Percentiles rank a stretch among this genome's conserved stretches.
phyloP scores from a whole-genome alignment of 352 stramenopile genomes.

The Phytopythium mirpurense region DNA sequence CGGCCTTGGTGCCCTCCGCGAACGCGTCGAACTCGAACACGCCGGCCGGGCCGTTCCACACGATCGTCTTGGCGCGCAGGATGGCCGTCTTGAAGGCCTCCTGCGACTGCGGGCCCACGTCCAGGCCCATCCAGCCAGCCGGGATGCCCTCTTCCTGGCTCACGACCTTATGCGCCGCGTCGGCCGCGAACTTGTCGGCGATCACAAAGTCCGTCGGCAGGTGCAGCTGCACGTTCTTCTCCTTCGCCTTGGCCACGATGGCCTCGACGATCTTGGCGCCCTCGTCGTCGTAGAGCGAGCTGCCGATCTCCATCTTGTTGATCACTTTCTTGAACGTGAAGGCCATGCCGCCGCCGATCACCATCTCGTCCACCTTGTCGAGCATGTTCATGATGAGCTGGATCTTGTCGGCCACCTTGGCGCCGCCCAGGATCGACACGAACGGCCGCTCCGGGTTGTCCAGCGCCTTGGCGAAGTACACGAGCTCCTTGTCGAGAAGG shows the following conservation, averaged over 20 bases:
- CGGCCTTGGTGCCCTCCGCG: slow-evolving; percentile 90
- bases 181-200: slow-evolving; percentile 95
- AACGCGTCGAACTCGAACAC: slow-evolving; percentile 99
- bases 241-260: slow-evolving; percentile 97
- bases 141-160: slow-evolving; percentile 78
- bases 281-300: slow-evolving; percentile 90
- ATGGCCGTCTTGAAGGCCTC: slow-evolving; percentile 27
- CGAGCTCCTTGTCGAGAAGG: slow-evolving; percentile 99
- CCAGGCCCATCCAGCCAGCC: slow-evolving; percentile 94
- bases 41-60: slow-evolving; percentile 99
- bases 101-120: slow-evolving; percentile 65
- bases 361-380: slow-evolving; percentile 98
- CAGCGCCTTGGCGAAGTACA: slow-evolving; percentile 99
- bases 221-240: slow-evolving; percentile 97
- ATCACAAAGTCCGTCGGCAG: slow-evolving; percentile 98
- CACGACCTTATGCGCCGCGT: slow-evolving; percentile 91
- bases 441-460: slow-evolving; percentile 95
- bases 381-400: slow-evolving; percentile 99
- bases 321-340: slow-evolving; percentile 99
- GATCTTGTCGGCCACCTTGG: slow-evolving; percentile 99
- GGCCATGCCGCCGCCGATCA: slow-evolving; percentile 99
- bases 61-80: slow-evolving; percentile 7
- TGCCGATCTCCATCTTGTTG: slow-evolving; percentile 93
- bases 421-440: slow-evolving; percentile 97
- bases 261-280: slow-evolving; percentile 81